Evolutionary conservation across 2,329 filamentous ascomycete genomes (phyloP), one percentile per base, ranked within the genome.

Genomic region (Verticillium isaacii): DNA sequence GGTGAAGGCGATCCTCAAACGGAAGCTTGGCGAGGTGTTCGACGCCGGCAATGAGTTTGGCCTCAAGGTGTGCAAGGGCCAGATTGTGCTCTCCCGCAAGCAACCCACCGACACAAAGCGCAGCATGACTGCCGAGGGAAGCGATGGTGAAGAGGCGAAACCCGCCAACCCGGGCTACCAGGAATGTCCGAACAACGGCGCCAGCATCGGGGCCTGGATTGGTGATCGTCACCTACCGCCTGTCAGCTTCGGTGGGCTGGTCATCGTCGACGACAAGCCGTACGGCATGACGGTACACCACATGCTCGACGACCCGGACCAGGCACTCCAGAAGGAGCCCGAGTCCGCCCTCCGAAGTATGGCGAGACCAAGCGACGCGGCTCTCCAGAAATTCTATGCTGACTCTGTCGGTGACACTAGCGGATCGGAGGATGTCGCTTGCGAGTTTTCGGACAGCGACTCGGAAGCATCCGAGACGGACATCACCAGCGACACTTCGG

Each of bases 211-310:
- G 7, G 93, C 93, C 0, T 97, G 92, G 81, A 88, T 91, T 58
- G 90, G 91, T 62, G 87, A 93, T 66, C 88, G 91, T 55, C 94
- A 97, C 71, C 80, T 97, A 2, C 93, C 93, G 6, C 92, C 94
- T 2, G 94, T 96, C 3, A 96, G 92, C 36, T 93, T 96, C 67
- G 94, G 94, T 14, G 94, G 94, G 9, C 83, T 97, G 4, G 87
- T 98, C 50, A 78, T 95, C 36, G 87, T 98, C 1, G 93, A 98
- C 70, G 87, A 90, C 61, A 88, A 90, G 72, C 86, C 91, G 0
- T 95, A 93, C 69, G 94, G 94, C 14, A 95, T 98, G 91, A 97
- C 92, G 25, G 94, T 98, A 0, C 94, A 98, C 70, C 94, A 98
- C 74, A 94, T 98, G 87, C 85, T 98, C 2, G 94, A 97, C 79